phyloP scores from a whole-genome alignment of 768 basidiomycete species.

The Chalciporus piperatus region DNA sequence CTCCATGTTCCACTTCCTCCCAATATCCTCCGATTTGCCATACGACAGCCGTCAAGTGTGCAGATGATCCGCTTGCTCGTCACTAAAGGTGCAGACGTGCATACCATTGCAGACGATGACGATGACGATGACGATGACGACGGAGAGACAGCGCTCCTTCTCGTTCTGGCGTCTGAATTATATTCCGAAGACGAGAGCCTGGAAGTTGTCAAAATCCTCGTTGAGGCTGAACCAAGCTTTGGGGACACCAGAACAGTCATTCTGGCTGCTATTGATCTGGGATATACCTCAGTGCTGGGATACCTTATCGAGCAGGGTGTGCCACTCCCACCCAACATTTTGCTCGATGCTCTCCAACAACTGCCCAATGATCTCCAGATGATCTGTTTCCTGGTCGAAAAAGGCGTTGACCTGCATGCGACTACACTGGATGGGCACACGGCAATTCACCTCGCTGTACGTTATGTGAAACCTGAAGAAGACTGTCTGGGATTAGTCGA shows the following conservation, averaged over 20 bases:
- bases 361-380: too few species aligned
- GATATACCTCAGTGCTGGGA: background rate
- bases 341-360: too few species aligned
- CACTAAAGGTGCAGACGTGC: background rate
- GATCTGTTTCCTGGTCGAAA: too few species aligned
- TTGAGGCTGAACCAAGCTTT: background rate
- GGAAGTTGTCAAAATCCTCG: background rate
- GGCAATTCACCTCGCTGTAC: too few species aligned
- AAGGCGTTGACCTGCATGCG: too few species aligned
- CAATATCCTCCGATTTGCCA: background rate
- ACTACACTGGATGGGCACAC: too few species aligned
- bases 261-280: background rate
- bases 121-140: background rate
- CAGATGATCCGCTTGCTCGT: background rate
- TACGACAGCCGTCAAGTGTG: background rate
- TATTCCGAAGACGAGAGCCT: background rate
- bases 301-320: too few species aligned
- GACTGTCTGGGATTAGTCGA: too few species aligned
- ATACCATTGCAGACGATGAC: background rate
- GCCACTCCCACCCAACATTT: too few species aligned
- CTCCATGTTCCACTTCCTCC: background rate
- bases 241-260: background rate
- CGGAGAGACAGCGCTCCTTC: background rate
- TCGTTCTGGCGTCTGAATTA: background rate
- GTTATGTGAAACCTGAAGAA: too few species aligned